A percentile compares a stretch with the other conserved stretches of the same genome.
Evolutionary conservation across 2,329 filamentous ascomycete species (phyloP).

Genomic region (Cryphonectria radicalis): DNA sequence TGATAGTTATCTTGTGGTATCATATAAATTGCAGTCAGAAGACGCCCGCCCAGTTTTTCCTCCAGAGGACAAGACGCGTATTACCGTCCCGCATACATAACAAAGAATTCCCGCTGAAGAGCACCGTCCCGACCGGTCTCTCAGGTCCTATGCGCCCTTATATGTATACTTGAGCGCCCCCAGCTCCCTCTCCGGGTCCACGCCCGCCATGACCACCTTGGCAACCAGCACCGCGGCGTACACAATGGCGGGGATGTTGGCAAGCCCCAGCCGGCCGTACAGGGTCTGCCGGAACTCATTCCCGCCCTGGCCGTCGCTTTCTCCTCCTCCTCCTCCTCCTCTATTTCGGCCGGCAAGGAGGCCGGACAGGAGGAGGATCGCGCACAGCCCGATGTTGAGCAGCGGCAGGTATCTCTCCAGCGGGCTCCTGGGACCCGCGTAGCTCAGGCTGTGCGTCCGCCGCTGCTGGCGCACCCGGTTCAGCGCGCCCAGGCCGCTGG

Average conservation of each 20-base stretch:
- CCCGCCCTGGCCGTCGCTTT: neutral
- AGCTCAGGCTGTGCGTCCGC: slow-evolving; percentile 32
- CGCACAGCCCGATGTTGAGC: slow-evolving; percentile 62
- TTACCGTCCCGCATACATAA: neutral
- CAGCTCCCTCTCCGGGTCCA: slow-evolving; percentile 71
- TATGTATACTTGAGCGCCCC: slow-evolving; percentile 65
- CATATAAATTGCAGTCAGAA: neutral
- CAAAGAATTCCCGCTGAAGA: neutral
- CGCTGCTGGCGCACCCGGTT: slow-evolving; percentile 17
- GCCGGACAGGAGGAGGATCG: slow-evolving; percentile 54
- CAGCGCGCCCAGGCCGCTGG: slow-evolving; percentile 22
- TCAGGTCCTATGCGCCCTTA: slow-evolving; percentile 60
- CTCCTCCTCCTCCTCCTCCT: slow-evolving; percentile 30
- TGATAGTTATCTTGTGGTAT: neutral
- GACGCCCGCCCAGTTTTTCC: neutral
- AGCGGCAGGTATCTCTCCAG: slow-evolving; percentile 63
- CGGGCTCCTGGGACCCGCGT: slow-evolving; percentile 42
- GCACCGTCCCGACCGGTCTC: neutral
- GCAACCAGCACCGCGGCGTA: slow-evolving; percentile 64
- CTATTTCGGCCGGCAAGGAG: slow-evolving; percentile 37
- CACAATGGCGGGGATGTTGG: slow-evolving; percentile 60
- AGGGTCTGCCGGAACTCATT: slow-evolving; percentile 3
- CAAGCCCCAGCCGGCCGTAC: slow-evolving; percentile 36
- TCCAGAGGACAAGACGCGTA: neutral
- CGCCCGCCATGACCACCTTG: slow-evolving; percentile 68